Percentiles rank a stretch among this genome's conserved stretches.
These are phyloP conservation scores for Dactylellina leptospora DNA, from an alignment of 2,329 filamentous ascomycete genomes.

Conservation along the genomic window DNA sequence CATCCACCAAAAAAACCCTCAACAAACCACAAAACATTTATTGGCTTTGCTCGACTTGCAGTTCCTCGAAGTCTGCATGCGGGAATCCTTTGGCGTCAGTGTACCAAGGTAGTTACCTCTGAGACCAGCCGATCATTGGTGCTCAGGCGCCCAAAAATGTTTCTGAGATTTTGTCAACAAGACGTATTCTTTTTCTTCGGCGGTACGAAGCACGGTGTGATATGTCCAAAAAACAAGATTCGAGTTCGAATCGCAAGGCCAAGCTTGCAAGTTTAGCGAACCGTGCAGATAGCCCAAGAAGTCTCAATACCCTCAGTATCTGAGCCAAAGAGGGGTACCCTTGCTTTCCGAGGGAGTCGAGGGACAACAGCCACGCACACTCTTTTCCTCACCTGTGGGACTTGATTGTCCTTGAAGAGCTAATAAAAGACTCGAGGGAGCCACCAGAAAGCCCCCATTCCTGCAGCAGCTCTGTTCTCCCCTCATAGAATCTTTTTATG, in stretches of 20 bases:
- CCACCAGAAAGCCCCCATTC: conserved; percentile 16
- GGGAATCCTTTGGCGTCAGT: background rate
- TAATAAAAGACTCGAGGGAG: conserved; percentile 34
- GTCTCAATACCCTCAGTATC: no score
- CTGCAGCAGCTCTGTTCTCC: conserved; percentile 6
- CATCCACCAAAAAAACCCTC: background rate
- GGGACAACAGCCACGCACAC: conserved; percentile 45
- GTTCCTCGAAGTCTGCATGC: background rate
- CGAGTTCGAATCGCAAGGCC: conserved; percentile 10
- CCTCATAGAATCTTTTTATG: conserved; percentile 7
- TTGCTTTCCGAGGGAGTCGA: conserved; percentile 26
- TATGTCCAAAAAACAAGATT: conserved; percentile 18
- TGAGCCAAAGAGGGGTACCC: conserved; percentile 46
- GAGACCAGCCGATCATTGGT: background rate
- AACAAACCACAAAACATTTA: background rate
- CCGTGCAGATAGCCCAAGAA: conserved; percentile 34
- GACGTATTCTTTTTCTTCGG: background rate
- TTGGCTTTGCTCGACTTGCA: conserved; percentile 1
- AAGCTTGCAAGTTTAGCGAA: conserved; percentile 40
- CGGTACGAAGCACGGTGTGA: conserved; percentile 9
- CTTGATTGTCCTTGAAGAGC: conserved; percentile 45
- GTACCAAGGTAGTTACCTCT: background rate
- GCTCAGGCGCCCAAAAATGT: background rate
- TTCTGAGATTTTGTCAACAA: conserved; percentile 8
- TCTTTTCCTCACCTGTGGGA: conserved; percentile 34